phyloP scores from a whole-genome alignment of 345 rosid species.

The Abelmoschus esculentus region DNA sequence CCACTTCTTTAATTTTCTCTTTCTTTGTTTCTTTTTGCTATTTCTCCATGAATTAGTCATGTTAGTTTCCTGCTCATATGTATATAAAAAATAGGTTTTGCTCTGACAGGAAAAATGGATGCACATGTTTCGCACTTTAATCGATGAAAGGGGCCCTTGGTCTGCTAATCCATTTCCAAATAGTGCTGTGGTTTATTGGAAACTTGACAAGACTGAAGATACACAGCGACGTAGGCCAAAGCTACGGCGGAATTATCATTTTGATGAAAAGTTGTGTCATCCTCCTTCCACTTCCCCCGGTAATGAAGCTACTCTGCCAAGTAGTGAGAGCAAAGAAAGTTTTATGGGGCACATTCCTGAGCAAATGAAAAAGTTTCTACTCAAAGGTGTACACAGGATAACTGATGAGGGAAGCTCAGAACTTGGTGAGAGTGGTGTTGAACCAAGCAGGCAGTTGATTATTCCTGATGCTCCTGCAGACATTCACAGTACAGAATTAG shows the following conservation, averaged over 20 bases:
- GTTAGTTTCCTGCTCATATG: constrained; percentile 2
- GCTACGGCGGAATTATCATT: constrained; percentile 82
- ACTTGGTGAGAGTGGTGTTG: constrained; percentile 49
- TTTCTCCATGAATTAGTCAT: constrained; percentile 1
- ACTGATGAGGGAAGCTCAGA: constrained; percentile 79
- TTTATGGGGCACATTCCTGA: constrained; percentile 87
- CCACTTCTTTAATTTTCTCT: not conserved
- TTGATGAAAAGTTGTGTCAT: constrained; percentile 73
- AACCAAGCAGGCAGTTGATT: constrained; percentile 34
- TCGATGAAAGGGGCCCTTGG: constrained; percentile 99
- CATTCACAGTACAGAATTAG: constrained; percentile 32
- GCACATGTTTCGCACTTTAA: constrained; percentile 82
- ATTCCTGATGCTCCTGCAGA: constrained; percentile 44
- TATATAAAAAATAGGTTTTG: not conserved
- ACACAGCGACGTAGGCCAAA: constrained; percentile 88
- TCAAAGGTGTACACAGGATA: constrained; percentile 76
- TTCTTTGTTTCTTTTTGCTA: not conserved
- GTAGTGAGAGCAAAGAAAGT: constrained; percentile 46
- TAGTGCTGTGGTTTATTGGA: constrained; percentile 62
- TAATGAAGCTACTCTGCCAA: constrained; percentile 35
- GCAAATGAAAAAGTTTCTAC: constrained; percentile 85
- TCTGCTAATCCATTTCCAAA: constrained; percentile 92
- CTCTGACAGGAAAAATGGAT: constrained; percentile 75
- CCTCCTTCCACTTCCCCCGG: constrained; percentile 45
- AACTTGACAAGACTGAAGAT: constrained; percentile 96